Conservation (phyloP, 2,329 filamentous ascomycete species). For the Metarhizium humberi region DNA sequence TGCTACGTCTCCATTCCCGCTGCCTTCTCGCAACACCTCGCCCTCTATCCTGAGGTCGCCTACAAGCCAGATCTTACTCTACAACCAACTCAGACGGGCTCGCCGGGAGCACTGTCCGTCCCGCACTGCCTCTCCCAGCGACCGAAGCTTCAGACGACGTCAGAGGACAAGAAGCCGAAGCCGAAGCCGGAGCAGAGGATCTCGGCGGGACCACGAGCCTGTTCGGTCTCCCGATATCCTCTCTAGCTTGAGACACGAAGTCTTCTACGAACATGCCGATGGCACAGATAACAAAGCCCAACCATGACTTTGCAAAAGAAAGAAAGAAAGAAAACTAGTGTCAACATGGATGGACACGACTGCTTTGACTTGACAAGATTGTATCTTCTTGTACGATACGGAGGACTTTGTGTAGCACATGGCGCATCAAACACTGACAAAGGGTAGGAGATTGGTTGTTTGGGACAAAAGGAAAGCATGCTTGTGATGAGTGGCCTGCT, state of each 20-base stretch:
- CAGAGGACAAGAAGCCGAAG: constrained; percentile 30
- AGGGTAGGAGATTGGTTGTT: neutral
- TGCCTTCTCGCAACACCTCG: constrained; percentile 23
- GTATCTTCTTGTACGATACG: constrained; percentile 2
- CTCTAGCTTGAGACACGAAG: constrained; percentile 26
- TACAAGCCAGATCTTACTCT: constrained; percentile 30
- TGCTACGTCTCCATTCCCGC: constrained; percentile 25
- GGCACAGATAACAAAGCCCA: neutral
- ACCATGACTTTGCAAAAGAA: neutral
- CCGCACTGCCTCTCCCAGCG: constrained; percentile 24
- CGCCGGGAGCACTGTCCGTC: constrained; percentile 36
- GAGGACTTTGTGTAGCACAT: neutral
- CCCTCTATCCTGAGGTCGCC: constrained; percentile 26
- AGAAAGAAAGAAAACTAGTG: too few relatives aligned
- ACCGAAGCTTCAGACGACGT: constrained; percentile 24
- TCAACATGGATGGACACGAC: neutral
- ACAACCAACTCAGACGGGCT: constrained; percentile 28
- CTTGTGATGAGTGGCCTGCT: neutral
- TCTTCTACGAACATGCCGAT: constrained; percentile 15
- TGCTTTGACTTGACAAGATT: neutral
- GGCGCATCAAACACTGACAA: neutral
- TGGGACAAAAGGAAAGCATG: neutral
- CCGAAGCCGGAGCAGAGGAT: constrained; percentile 28
- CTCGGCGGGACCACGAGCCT: constrained; percentile 20
- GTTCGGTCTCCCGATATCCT: constrained; percentile 17